Evolutionary conservation across 2,329 filamentous ascomycete species (phyloP).

Genomic region (Colletotrichum coccodes): DNA sequence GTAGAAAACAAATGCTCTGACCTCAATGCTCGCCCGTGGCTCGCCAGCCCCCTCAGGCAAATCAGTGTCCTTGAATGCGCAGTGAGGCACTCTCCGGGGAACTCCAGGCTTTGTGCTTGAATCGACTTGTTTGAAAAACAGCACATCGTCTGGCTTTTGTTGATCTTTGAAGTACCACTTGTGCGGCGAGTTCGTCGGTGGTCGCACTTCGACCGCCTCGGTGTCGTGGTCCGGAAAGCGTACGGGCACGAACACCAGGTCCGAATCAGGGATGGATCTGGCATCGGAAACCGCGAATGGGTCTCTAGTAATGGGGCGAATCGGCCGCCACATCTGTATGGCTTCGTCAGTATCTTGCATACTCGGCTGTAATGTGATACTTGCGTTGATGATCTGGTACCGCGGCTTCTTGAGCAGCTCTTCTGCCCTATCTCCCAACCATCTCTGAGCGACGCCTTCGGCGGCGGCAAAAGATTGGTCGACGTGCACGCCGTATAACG

Average conservation of each 20-base stretch:
- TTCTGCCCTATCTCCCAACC: constrained; percentile 18
- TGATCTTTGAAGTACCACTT: constrained; percentile 64
- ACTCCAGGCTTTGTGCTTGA: constrained; percentile 62
- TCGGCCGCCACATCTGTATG: constrained; percentile 46
- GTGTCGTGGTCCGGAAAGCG: constrained; percentile 37
- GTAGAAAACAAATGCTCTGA: constrained; percentile 72
- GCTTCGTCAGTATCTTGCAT: constrained; percentile 56
- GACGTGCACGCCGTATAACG: constrained; percentile 55
- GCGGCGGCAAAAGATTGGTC: constrained; percentile 64
- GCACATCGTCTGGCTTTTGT: constrained; percentile 62
- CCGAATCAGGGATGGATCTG: constrained; percentile 57
- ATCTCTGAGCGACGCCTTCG: constrained; percentile 25
- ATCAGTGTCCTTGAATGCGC: constrained; percentile 56
- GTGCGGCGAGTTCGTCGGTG: constrained; percentile 53
- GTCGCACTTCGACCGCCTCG: constrained; percentile 59
- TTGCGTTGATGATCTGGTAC: constrained; percentile 66
- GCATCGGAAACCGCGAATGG: constrained; percentile 65
- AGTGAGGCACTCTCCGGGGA: constrained; percentile 60
- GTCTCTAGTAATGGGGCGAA: constrained; percentile 53
- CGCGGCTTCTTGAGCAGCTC: constrained; percentile 49
- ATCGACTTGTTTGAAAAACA: constrained; percentile 72
- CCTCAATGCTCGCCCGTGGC: constrained; percentile 76
- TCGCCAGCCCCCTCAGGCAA: constrained; percentile 62
- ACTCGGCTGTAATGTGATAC: constrained; percentile 63
- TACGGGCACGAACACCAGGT: constrained; percentile 53